These are phyloP conservation scores for Cryptosporidium baileyi DNA, from an alignment of 169 alveolate genomes.

Conservation along the genomic window DNA sequence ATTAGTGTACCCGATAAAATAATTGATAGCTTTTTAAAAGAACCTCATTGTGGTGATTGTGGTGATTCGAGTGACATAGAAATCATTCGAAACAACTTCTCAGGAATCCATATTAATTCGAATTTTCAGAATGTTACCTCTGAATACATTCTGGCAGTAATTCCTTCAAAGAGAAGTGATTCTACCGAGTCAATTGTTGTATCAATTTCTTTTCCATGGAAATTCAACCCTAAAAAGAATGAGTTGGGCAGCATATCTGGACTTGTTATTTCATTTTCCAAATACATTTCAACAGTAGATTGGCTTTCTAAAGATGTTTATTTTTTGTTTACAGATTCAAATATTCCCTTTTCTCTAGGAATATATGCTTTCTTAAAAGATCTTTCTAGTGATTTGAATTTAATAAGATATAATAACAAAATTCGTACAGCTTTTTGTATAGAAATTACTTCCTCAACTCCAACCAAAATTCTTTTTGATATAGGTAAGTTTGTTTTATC, in stretches of 20 bases:
- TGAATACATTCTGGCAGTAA: conserved; percentile 28
- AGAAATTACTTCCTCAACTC: conserved; percentile 22
- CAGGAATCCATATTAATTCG: not conserved
- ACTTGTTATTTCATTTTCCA: conserved; percentile 13
- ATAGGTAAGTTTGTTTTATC: conserved; percentile 9
- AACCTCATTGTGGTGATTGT: conserved; percentile 1
- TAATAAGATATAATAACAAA: not conserved
- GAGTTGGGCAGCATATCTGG: conserved; percentile 41
- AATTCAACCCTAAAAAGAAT: not conserved
- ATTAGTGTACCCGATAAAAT: not conserved
- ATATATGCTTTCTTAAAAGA: conserved; percentile 31
- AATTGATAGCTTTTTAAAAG: not conserved
- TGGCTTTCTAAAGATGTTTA: conserved; percentile 49
- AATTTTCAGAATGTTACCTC: not conserved
- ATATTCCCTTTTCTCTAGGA: conserved; percentile 22
- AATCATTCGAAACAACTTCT: not conserved
- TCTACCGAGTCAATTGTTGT: conserved; percentile 19
- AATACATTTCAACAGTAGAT: not conserved
- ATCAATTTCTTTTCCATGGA: conserved; percentile 52
- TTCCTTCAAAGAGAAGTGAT: conserved; percentile 59
- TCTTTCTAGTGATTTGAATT: not conserved
- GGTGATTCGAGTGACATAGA: conserved; percentile 30
- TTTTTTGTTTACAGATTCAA: conserved; percentile 34
- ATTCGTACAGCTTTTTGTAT: conserved; percentile 45
- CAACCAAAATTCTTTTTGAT: conserved; percentile 39